phyloP scores from a whole-genome alignment of 805 yeast genomes.

The Starmerella bombicola region DNA sequence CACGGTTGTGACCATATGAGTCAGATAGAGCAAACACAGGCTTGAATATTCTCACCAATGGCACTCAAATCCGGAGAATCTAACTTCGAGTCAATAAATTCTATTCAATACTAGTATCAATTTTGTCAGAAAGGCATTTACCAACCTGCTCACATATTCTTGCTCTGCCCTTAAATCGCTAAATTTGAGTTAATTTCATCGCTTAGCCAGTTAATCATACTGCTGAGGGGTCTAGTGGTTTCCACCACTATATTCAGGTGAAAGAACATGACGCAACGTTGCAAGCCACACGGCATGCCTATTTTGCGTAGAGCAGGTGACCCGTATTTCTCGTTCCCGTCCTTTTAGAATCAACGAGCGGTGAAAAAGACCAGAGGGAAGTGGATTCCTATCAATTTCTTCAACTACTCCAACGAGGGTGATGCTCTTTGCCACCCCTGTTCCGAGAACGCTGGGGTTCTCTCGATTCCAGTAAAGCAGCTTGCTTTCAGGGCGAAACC shows the following conservation, averaged over 20 bases:
- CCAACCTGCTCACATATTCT: no score
- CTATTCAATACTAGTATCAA: no score
- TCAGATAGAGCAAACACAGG: no score
- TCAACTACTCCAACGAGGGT: slow-evolving; percentile 70
- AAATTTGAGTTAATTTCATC: no score
- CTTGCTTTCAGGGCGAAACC: slow-evolving; percentile 91
- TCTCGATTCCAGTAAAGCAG: slow-evolving; percentile 80
- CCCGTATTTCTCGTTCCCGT: slow-evolving; percentile 49
- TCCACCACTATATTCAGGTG: no score
- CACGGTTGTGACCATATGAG: no score
- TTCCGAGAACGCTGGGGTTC: slow-evolving; percentile 64
- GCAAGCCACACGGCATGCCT: slow-evolving; percentile 88
- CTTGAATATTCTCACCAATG: no score
- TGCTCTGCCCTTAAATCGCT: no score
- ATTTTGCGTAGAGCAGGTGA: slow-evolving; percentile 78
- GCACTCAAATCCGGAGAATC: no score
- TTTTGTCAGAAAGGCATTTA: no score
- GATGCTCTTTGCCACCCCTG: slow-evolving; percentile 51
- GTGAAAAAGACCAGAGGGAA: slow-evolving; percentile 75
- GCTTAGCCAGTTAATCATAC: no score
- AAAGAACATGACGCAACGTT: slow-evolving; percentile 40
- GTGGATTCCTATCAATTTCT: slow-evolving; percentile 57
- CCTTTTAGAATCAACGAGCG: slow-evolving; percentile 71
- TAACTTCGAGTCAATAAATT: no score
- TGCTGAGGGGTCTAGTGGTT: neutral